Evolutionary conservation across 345 rosid species (phyloP), one percentile per base, ranked within the genome.

Genomic region (Angophora floribunda): DNA sequence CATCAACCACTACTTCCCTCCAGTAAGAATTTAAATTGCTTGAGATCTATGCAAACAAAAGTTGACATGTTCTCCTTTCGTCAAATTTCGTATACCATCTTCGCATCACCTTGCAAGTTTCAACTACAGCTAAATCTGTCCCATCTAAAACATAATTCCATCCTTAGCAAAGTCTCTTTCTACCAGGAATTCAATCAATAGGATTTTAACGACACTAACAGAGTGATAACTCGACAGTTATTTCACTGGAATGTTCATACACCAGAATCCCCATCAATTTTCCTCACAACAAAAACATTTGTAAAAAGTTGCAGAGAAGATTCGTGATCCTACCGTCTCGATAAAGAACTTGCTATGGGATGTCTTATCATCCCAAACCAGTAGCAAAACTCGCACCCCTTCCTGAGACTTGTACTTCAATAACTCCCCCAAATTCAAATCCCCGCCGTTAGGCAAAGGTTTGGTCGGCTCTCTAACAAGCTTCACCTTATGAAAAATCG

Each of bases 291-390:
- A 70, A 70, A 70, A 36, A 36, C 82, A 70, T 70, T 26, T 36
- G 82, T 36, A 70, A 21, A 36, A 70, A 36, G 47, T 70, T 70
- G 36, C 82, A 70, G 82, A 70, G 47, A 22, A 57, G 80, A 70
- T 70, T 36, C 80, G 9, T 70, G 80, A 70, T 36, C 80, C 12
- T 92, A 97, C 98, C 94, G 98, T 97, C 22, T 93, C 92, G 57
- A 97, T 89, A 91, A 95, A 92, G 88, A 95, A 95, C 86, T 94
- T 97, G 89, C 90, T 92, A 57, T 95, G 98, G 22, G 99, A 97
- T 84, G 98, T 96, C 92, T 94, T 96, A n/a, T 97, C 99, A 88
- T 97, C 99, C 99, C 99, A 97, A 53, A 97, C 97, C 89, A 97
- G 87, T 87, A 97, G 88, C 87, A 97, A 85, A 26, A 97, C 99